Conservation (phyloP, 116 monocot species). For the Iris pallida region DNA sequence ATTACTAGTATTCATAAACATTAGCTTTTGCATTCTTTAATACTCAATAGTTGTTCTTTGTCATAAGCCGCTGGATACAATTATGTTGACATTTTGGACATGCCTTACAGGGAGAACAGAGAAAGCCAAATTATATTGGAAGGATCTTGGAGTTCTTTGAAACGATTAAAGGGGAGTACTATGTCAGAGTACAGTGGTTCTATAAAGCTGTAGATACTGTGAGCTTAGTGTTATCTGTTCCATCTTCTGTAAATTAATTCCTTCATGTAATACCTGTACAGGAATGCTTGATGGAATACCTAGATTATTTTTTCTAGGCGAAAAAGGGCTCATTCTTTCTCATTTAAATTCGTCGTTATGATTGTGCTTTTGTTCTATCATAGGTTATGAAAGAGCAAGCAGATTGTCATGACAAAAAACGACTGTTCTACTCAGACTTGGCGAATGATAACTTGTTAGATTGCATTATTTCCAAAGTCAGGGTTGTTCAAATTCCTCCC, state of each 20-base stretch:
- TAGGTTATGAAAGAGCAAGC: conserved; percentile 78
- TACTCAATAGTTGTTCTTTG: not conserved
- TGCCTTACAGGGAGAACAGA: conserved; percentile 47
- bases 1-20: too few relatives aligned
- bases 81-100: not conserved
- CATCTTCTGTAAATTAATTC: not conserved
- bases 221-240: conserved; percentile 15
- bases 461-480: conserved; percentile 79
- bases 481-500: conserved; percentile 43
- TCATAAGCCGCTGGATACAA: not conserved
- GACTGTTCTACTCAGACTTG: conserved; percentile 74
- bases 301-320: not conserved
- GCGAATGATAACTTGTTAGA: conserved; percentile 76
- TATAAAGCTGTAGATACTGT: conserved; percentile 86
- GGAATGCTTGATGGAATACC: too few relatives aligned
- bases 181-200: conserved; percentile 83
- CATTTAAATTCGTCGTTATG: not conserved
- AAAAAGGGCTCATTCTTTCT: not conserved
- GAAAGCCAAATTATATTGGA: conserved; percentile 75
- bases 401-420: conserved; percentile 50
- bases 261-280: too few relatives aligned
- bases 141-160: conserved; percentile 85
- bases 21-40: not conserved
- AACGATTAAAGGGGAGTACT: conserved; percentile 48
- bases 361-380: conserved; percentile 10